These are phyloP conservation scores for Aspergillus sergii DNA, from an alignment of 2,329 filamentous ascomycete genomes.

Conservation along the genomic window DNA sequence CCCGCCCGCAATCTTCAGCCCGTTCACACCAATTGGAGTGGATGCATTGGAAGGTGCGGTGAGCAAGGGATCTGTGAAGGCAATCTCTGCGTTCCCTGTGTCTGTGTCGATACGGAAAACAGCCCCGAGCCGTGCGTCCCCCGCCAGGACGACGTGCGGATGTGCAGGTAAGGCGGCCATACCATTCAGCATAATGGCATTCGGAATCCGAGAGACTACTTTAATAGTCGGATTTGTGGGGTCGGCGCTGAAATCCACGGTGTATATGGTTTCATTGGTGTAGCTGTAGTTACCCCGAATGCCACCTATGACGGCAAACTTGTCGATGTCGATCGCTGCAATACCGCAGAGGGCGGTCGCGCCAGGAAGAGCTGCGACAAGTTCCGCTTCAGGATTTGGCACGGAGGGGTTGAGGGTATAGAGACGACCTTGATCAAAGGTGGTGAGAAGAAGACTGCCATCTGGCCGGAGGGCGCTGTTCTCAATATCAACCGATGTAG, in stretches of 20 bases:
- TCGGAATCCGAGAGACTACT: slow-evolving; percentile 12
- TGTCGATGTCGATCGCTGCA: slow-evolving; percentile 19
- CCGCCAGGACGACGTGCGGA: slow-evolving; percentile 18
- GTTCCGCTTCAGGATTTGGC: slow-evolving; percentile 5
- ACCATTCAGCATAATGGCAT: slow-evolving; percentile 23
- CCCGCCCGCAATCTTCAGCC: slow-evolving; percentile 13
- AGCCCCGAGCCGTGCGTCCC: slow-evolving; percentile 19
- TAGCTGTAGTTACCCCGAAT: slow-evolving; percentile 19
- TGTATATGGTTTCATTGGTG: slow-evolving; percentile 18
- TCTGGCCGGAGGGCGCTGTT: slow-evolving; percentile 19
- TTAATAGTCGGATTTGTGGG: neutral
- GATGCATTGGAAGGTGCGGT: slow-evolving; percentile 8
- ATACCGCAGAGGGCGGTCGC: slow-evolving; percentile 23
- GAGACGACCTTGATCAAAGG: slow-evolving; percentile 17
- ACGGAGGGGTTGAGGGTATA: slow-evolving; percentile 15
- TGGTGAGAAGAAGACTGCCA: slow-evolving; percentile 23
- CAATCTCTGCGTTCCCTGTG: slow-evolving; percentile 12
- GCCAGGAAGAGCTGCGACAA: slow-evolving; percentile 17
- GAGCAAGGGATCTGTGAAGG: slow-evolving; percentile 9
- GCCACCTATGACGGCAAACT: slow-evolving; percentile 22
- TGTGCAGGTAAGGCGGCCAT: slow-evolving; percentile 17
- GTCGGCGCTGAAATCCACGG: slow-evolving; percentile 17
- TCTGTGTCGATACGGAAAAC: slow-evolving; percentile 20
- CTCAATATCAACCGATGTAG: slow-evolving; percentile 14
- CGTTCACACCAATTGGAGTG: slow-evolving; percentile 22